These are phyloP conservation scores for Barnettozyma siamensis DNA, from an alignment of 805 yeast species.

Conservation along the genomic window DNA sequence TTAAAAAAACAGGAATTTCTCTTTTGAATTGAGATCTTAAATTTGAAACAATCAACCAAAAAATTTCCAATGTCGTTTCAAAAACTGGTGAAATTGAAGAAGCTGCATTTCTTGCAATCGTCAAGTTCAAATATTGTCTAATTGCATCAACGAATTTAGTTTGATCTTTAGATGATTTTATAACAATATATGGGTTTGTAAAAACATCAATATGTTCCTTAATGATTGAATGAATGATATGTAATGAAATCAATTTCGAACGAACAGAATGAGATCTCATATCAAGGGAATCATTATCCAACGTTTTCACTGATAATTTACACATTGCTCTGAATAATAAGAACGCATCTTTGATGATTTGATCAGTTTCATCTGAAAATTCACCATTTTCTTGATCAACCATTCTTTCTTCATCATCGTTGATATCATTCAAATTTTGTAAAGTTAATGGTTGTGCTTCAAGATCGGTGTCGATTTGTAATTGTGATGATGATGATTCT, in stretches of 20 bases:
- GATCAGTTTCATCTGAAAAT: conserved; percentile 53
- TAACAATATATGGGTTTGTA: conserved; percentile 48
- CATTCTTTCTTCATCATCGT: conserved; percentile 49
- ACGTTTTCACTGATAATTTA: conserved; percentile 76
- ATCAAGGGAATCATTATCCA: conserved; percentile 72
- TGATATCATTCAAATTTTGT: conserved; percentile 51
- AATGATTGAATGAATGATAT: conserved; percentile 78
- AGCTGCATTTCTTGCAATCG: conserved; percentile 87
- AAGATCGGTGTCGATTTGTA: conserved; percentile 15
- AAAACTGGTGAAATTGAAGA: conserved; percentile 87
- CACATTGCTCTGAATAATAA: conserved; percentile 92
- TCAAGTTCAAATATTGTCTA: conserved; percentile 75
- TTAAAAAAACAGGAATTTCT: conserved; percentile 90
- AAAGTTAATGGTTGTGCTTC: conserved; percentile 45
- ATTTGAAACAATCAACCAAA: conserved; percentile 82
- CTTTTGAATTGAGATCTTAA: conserved; percentile 83
- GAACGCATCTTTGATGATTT: conserved; percentile 84
- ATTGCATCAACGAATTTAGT: conserved; percentile 71
- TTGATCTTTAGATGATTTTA: conserved; percentile 47
- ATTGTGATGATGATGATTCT: conserved; percentile 2
- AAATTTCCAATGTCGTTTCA: conserved; percentile 86
- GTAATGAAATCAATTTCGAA: conserved; percentile 83
- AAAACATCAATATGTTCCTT: conserved; percentile 83
- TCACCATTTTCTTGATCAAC: conserved; percentile 41
- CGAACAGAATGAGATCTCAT: conserved; percentile 90